Evolutionary conservation across 805 yeast genomes (phyloP).

Genomic region (Candida takata): DNA sequence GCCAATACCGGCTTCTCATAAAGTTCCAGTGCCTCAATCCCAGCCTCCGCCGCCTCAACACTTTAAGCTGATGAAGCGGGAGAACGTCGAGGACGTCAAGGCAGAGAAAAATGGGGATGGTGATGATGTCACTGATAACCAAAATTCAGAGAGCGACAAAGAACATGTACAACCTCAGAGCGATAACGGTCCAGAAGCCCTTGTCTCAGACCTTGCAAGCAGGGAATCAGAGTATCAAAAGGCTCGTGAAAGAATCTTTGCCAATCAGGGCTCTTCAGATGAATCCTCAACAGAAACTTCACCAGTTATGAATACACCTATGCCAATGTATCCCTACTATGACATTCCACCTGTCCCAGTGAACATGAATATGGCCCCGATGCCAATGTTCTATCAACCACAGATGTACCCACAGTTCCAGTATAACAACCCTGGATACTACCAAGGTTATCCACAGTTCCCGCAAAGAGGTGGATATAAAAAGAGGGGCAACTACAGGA

Average conservation of each 20-base stretch:
- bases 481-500: constrained; percentile 6
- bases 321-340: no score
- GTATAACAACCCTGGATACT: not conserved
- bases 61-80: constrained; percentile 23
- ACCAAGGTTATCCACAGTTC: not conserved
- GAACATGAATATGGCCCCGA: no score
- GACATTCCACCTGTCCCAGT: no score
- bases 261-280: constrained; percentile 4
- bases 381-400: constrained; percentile 1
- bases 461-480: constrained; percentile 8
- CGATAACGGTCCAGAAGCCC: no score
- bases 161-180: no score
- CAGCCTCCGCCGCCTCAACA: no score
- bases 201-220: constrained; percentile 32
- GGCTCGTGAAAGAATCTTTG: constrained; percentile 33
- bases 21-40: no score
- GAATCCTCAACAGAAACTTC: no score
- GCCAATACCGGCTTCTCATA: no score
- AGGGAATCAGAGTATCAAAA: constrained; percentile 37
- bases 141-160: no score
- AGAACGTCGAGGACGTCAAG: not conserved
- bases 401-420: constrained; percentile 1
- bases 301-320: no score
- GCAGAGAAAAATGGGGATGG: constrained; percentile 3
- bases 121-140: no score